Base-by-base conservation (phyloP, 129 eudicot genomes). In the Heracleum sosnowskyi region DNA sequence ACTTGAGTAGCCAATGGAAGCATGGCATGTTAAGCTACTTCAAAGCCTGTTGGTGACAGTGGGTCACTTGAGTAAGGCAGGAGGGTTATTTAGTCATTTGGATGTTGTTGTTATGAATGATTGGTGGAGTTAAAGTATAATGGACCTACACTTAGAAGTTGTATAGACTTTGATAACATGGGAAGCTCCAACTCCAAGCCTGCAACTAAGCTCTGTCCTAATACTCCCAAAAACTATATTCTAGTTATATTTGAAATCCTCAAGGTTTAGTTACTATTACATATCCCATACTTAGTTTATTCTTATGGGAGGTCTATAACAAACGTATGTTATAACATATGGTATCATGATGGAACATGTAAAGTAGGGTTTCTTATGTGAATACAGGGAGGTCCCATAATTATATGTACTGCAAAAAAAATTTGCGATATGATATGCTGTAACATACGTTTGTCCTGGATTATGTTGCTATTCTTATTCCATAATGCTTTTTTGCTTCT, bases 11-110 rank as follows among this genome's bases (percentile, higher is more conserved):
- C 81, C 86, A 81, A 80, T 86, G 39, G 24, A 29, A 62, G 75
- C 75, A 79, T 45, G 79, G 77, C 87, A 85, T 80, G 86, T 77
- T 51, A 51, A 39, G 33, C 76, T 73, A 40, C 73, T 79, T 42
- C 20, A 8, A 80, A 77, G 74, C 40, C 73, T 72, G 78, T 76
- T 62, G 69, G 26, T 36, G 44, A 69, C 63, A 49, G 53, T 77
- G 68, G 78, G 84, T 82, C 73, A 82, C 77, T 86, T 76, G 73
- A 78, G 81, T 82, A 76, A 80, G 80, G 63, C 53, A 42, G 33
- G 40, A 62, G 82, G 85, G 77, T 35, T 76, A n/a, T 68, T 76
- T 78, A 66, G 85, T 83, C 78, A 80, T 75, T 80, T 79, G 68
- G 37, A 20, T 6, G 11, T 35, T 7, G 51, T 75, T 72, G 49